Evolutionary conservation across 495 filamentous ascomycete genomes (phyloP), one percentile per base, ranked within the genome.

Genomic region (Acidomyces sp.): DNA sequence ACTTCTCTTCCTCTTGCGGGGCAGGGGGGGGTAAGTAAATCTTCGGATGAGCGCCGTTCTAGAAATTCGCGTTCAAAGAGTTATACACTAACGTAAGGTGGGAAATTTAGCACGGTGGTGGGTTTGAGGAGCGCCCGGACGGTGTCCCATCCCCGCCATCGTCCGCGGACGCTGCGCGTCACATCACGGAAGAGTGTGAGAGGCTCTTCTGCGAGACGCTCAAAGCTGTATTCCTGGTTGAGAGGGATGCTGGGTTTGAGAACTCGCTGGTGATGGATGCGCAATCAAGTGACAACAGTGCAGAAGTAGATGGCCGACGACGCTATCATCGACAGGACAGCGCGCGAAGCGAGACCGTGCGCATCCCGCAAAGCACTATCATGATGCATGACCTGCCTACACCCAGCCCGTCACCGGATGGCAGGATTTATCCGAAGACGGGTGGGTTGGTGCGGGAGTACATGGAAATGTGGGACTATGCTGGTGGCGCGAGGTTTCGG

Each of bases 141-240:
- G 29, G 15, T 67, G 66, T 75, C 56, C 78, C 82, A 68, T 75
- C 75, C 57, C 75, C 77, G 56, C 73, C 75, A 47, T 68, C 68
- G 78, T 85, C 82, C 39, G 40, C 41, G 17, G 42, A 39, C 34
- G 48, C 86, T 75, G 73, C 80, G 79, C 75, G 84, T 65, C 77
- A 75, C 67, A 93, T 95, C 71, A 82, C 79, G 84, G 87, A 75
- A 84, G 85, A 93, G 83, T 92, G 87, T 95, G 87, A 93, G 86
- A 95, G 87, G 66, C 87, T 95, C 74, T 90, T 95, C 72, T 95
- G 87, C 71, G 82, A 86, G 74, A 81, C 73, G 68, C 75, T 95
- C 78, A 78, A 70, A 62, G 64, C 76, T 65, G 82, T 81, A 69
- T 92, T 95, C 77, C 78, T 85, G 74, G 86, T 81, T 93, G 86